phyloP scores from a whole-genome alignment of 148 eudicot species.

The Arbutus unedo region DNA sequence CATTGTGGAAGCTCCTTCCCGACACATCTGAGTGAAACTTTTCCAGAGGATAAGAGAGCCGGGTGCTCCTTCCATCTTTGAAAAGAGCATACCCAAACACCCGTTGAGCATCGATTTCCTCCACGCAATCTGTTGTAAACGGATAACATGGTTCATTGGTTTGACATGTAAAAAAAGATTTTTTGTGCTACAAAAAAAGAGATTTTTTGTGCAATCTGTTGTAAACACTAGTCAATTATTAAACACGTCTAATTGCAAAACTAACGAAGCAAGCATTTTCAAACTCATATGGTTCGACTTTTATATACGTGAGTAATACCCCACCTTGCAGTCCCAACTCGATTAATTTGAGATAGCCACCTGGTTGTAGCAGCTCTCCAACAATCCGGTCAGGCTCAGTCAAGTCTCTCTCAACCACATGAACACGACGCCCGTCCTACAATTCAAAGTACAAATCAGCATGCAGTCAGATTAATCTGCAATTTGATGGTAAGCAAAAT shows the following conservation, averaged over 20 bases:
- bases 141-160: not conserved
- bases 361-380: conserved; percentile 85
- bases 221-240: not conserved
- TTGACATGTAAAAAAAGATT: not conserved
- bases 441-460: not conserved
- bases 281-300: not conserved
- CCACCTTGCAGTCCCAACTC: conserved; percentile 81
- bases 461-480: not conserved
- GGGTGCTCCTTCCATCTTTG: conserved; percentile 72
- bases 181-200: not conserved
- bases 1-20: conserved; percentile 86
- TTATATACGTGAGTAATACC: not conserved
- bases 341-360: conserved; percentile 70
- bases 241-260: not conserved
- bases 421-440: conserved; percentile 81
- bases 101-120: conserved; percentile 70
- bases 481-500: not conserved
- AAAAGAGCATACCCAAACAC: conserved; percentile 80
- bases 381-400: conserved; percentile 83
- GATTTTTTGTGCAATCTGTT: not conserved
- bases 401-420: conserved; percentile 77
- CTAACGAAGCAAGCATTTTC: not conserved
- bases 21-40: conserved; percentile 74
- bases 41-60: conserved; percentile 72
- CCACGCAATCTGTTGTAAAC: conserved; percentile 59